Evolutionary conservation across 73 alveolate genomes (phyloP).

Genomic region (Halteria grandinella): DNA sequence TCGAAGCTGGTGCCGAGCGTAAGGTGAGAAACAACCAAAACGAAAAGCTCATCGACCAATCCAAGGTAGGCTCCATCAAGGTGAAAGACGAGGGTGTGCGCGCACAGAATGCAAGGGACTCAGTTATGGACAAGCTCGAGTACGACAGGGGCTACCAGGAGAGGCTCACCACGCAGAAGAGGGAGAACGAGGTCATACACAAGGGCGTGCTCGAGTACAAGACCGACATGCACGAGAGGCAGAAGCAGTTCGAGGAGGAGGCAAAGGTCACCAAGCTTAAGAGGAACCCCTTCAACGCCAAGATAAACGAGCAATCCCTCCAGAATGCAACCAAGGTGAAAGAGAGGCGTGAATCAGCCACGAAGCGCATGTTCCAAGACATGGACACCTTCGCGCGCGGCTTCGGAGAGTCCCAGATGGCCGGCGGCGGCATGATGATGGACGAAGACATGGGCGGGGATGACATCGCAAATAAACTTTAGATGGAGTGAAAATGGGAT

Average conservation of each 20-base stretch:
- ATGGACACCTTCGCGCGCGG: too few relatives aligned
- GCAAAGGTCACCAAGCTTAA: conserved; percentile 72
- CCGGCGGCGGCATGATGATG: too few relatives aligned
- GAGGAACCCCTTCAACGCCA: conserved; percentile 69
- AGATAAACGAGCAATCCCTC: conserved; percentile 57
- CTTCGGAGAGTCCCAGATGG: too few relatives aligned
- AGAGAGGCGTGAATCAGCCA: too few relatives aligned
- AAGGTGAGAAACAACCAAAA: conserved; percentile 92
- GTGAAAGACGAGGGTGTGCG: conserved; percentile 83
- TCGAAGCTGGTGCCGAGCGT: conserved; percentile 98
- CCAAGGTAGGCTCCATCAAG: conserved; percentile 84
- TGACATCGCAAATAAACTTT: too few relatives aligned
- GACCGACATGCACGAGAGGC: conserved; percentile 81
- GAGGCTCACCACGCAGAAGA: conserved; percentile 76
- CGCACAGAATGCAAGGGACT: conserved; percentile 80
- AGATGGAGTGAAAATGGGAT: too few relatives aligned
- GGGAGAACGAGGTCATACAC: conserved; percentile 86
- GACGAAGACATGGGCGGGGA: too few relatives aligned
- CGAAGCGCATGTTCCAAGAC: too few relatives aligned
- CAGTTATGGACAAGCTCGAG: conserved; percentile 80
- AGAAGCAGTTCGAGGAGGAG: conserved; percentile 73
- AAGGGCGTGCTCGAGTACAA: conserved; percentile 89
- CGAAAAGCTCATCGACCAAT: conserved; percentile 91
- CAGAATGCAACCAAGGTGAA: conserved; percentile 61
- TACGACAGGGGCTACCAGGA: conserved; percentile 77